phyloP scores from a whole-genome alignment of 352 stramenopile species.

The Elongisporangium senticosum region DNA sequence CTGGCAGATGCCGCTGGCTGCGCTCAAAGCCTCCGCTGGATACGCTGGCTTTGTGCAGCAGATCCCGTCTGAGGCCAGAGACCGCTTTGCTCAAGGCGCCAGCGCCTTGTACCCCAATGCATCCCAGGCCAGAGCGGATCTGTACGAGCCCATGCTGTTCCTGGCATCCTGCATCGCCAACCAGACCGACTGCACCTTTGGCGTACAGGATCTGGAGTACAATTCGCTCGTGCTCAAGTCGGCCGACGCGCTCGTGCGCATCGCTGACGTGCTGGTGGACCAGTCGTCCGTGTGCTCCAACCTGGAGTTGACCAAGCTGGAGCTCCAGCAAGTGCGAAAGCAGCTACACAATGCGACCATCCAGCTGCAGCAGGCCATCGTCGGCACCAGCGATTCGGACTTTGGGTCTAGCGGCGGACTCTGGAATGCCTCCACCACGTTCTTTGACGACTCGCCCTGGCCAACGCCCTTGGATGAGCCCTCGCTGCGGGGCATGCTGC shows the following conservation, averaged over 20 bases:
- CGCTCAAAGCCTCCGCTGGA: conserved; percentile 38
- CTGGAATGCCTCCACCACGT: conserved; percentile 57
- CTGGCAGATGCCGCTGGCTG: conserved; percentile 42
- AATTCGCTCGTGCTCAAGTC: conserved; percentile 73
- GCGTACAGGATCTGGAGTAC: conserved; percentile 76
- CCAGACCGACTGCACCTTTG: conserved; percentile 18
- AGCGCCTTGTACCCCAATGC: conserved; percentile 17
- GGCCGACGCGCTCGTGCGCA: conserved; percentile 51
- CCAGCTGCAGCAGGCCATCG: conserved; percentile 31
- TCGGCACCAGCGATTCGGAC: conserved; percentile 25
- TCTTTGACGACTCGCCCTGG: conserved; percentile 39
- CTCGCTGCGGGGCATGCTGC: conserved; percentile 58
- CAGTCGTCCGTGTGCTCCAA: conserved; percentile 52
- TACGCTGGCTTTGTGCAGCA: conserved; percentile 35
- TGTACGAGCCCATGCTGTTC: conserved; percentile 85
- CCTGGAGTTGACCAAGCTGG: conserved; percentile 32
- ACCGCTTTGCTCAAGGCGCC: conserved; percentile 43
- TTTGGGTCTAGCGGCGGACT: conserved; percentile 15
- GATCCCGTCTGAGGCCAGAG: conserved; percentile 42
- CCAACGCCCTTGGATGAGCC: conserved; percentile 15
- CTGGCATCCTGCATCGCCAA: conserved; percentile 24
- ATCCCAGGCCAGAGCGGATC: conserved; percentile 32
- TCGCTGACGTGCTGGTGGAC: conserved; percentile 53
- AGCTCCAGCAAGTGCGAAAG: conserved; percentile 40
- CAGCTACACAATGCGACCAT: conserved; percentile 18